Evolutionary conservation across 75 land plant genomes (phyloP).

Genomic region (Picea sitchensis): DNA sequence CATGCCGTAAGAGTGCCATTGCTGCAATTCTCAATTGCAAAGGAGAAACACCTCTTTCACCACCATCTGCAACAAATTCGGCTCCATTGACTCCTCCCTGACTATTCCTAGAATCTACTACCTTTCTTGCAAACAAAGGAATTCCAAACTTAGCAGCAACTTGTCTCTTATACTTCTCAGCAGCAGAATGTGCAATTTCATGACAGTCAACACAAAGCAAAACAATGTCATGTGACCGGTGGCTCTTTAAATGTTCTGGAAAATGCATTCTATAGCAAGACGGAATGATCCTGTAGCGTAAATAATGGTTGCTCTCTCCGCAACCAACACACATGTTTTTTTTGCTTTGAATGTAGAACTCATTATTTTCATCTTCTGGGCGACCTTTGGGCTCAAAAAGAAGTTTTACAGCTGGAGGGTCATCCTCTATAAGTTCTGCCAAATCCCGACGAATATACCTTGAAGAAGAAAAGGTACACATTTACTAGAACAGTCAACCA

Average conservation of each 20-base stretch:
- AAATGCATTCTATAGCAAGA: slow-evolving; percentile 97
- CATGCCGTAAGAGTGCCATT: slow-evolving; percentile 90
- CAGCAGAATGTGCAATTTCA: slow-evolving; percentile 97
- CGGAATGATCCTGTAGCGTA: slow-evolving; percentile 92
- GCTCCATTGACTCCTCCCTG: slow-evolving; percentile 16
- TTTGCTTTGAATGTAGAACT: slow-evolving; percentile 92
- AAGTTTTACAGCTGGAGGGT: slow-evolving; percentile 91
- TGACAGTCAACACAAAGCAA: slow-evolving; percentile 98
- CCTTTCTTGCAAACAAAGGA: slow-evolving; percentile 80
- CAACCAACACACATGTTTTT: slow-evolving; percentile 96
- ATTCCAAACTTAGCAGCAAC: slow-evolving; percentile 75
- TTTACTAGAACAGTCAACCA: neutral
- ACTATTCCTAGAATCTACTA: slow-evolving; percentile 46
- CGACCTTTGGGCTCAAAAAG: slow-evolving; percentile 99
- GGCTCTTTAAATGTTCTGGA: slow-evolving; percentile 98
- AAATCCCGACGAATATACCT: slow-evolving; percentile 87
- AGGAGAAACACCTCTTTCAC: slow-evolving; percentile 77
- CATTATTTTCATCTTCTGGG: slow-evolving; percentile 97
- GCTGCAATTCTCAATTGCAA: slow-evolving; percentile 90
- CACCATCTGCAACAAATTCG: slow-evolving; percentile 28
- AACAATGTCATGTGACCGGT: slow-evolving; percentile 99
- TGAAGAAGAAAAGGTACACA: neutral
- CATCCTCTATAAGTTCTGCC: slow-evolving; percentile 77
- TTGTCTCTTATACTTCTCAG: slow-evolving; percentile 83
- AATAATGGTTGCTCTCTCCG: slow-evolving; percentile 89